Base-by-base conservation (phyloP, 768 basidiomycete species). In the Mycena pura region DNA sequence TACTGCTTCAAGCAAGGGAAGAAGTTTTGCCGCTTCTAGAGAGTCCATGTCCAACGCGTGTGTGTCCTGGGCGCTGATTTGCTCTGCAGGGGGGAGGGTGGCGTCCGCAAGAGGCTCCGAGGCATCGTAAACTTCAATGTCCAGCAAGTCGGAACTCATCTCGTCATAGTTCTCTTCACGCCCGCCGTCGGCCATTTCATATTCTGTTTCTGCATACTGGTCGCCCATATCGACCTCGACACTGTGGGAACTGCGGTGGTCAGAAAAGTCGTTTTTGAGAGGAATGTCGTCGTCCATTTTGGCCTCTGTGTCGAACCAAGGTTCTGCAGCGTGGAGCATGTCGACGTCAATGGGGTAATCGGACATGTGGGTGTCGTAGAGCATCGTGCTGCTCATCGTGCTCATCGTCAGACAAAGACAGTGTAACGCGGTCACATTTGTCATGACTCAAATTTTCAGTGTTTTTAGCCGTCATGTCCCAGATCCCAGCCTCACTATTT, bases 161-260 rank as follows among this genome's bases (percentile, higher is more conserved):
- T 66, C 60, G 25, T 68, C 69, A 10, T 68, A 72, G 25, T 69
- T 63, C 59, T 72, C 74, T 24, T 79, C 82, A 25, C 54, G 55
- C 55, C 47, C 61, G 49, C 47, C 60, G 47, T 84, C 82, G 10
- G 75, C 74, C 84, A 85, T 86, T 44, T 85, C 84, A 64, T 84
- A 89, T 72, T 89, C 88, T 38, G 72, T 70, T 19, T 74, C 75
- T 38, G 79, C 82, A 34, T 79, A 74, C 57, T 82, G 81, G 46
- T 80, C 76, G 54, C 86, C 86, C 88, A 90, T 89, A 59, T 90
- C 88, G 43, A 90, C 81, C 69, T 90, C 88, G 50, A 88, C 78
- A 40, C 80, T 81, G 47, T 80, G 77, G 28, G 66, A 67, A 63
- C 70, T 69, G 63, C 74, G 71, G 41, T 71, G 67, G 45, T 63